phyloP scores from a whole-genome alignment of 108 stramenopile genomes.

The Nitzschia sp. region DNA sequence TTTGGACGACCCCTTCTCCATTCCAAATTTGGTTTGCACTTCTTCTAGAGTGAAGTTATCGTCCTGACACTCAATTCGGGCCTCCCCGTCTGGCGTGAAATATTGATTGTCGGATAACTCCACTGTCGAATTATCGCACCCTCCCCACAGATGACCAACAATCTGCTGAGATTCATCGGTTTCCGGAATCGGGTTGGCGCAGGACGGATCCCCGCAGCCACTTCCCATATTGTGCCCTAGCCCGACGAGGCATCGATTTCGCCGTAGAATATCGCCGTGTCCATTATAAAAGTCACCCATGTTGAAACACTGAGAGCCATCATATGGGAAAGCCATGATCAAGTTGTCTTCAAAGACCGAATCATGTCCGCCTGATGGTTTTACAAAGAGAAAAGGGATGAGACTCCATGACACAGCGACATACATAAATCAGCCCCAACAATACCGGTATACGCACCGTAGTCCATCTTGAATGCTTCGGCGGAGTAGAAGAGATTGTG shows the following conservation, averaged over 20 bases:
- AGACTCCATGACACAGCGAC: too few relatives aligned
- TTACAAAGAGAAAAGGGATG: too few relatives aligned
- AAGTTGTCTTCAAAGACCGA: slow-evolving; percentile 46
- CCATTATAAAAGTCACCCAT: slow-evolving; percentile 39
- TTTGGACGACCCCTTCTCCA: slow-evolving; percentile 31
- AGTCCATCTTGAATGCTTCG: slow-evolving; percentile 73
- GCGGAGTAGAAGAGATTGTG: slow-evolving; percentile 49
- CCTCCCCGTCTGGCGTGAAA: slow-evolving; percentile 39
- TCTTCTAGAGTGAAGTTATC: slow-evolving; percentile 24
- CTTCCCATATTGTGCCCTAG: slow-evolving; percentile 17
- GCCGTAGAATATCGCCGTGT: slow-evolving; percentile 41
- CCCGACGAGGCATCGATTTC: slow-evolving; percentile 43
- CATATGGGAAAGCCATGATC: slow-evolving; percentile 43
- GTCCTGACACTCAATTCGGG: slow-evolving; percentile 14
- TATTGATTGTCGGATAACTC: slow-evolving; percentile 28
- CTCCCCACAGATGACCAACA: slow-evolving; percentile 18
- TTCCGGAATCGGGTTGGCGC: slow-evolving; percentile 16
- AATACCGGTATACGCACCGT: slow-evolving; percentile 43
- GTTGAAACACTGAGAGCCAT: slow-evolving; percentile 47
- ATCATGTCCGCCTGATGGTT: slow-evolving; percentile 51
- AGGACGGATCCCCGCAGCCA: slow-evolving; percentile 28
- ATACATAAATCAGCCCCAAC: too few relatives aligned
- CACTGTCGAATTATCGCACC: slow-evolving; percentile 18
- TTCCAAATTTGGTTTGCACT: slow-evolving; percentile 20
- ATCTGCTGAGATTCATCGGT: slow-evolving; percentile 15